Evolutionary conservation across 305 asterid species (phyloP).

Genomic region (Fraxinus paxiana): DNA sequence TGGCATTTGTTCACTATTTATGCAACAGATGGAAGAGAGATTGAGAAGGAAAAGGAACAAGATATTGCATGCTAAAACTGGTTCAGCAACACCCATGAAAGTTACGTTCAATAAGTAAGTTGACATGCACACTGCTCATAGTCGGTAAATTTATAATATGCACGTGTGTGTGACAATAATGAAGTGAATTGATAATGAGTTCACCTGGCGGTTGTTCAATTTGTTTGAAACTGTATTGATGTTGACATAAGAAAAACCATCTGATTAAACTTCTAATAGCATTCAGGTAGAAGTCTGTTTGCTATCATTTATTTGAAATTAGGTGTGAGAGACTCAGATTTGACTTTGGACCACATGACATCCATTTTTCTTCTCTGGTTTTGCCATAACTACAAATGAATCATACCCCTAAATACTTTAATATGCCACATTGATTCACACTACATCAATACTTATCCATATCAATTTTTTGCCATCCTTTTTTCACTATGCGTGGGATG

Average conservation of each 20-base stretch:
- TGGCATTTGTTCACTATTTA: not conserved
- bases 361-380: not conserved
- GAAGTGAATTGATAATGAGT: not conserved
- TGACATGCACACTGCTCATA: not conserved
- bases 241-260: not conserved
- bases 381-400: not conserved
- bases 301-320: not conserved
- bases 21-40: slow-evolving; percentile 81
- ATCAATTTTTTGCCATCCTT: not conserved
- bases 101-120: slow-evolving; percentile 76
- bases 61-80: slow-evolving; percentile 75
- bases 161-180: not conserved
- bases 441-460: not conserved
- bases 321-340: not conserved
- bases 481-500: no score
- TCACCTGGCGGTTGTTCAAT: not conserved
- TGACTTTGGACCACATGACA: not conserved
- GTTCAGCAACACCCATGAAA: slow-evolving; percentile 62
- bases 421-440: not conserved
- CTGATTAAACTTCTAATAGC: not conserved
- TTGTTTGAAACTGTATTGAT: not conserved
- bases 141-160: not conserved
- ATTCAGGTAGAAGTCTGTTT: not conserved
- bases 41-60: slow-evolving; percentile 80
- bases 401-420: not conserved